These are phyloP conservation scores for Helotiales sp. DNA, from an alignment of 2,329 filamentous ascomycete genomes.

Conservation along the genomic window DNA sequence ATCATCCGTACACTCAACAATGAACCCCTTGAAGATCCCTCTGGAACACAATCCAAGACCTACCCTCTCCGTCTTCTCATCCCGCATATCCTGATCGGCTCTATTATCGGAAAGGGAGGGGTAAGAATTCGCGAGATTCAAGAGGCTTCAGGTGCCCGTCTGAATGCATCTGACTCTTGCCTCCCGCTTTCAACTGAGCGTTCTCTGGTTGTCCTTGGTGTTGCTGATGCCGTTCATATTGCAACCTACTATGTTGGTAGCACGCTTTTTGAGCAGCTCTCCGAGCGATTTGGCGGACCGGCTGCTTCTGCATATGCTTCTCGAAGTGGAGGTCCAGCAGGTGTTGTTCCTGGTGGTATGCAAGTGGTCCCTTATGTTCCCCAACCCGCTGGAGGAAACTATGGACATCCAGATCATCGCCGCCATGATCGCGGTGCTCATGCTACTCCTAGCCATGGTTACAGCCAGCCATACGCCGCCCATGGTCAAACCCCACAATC, in stretches of 20 bases:
- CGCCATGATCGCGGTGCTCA: slow-evolving; percentile 78
- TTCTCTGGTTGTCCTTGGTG: slow-evolving; percentile 96
- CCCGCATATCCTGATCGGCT: slow-evolving; percentile 95
- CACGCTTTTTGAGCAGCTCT: slow-evolving; percentile 96
- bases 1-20: slow-evolving; percentile 99
- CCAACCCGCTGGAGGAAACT: slow-evolving; percentile 90
- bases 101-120: slow-evolving; percentile 97
- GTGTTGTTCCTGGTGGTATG: slow-evolving; percentile 95
- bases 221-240: slow-evolving; percentile 97
- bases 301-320: slow-evolving; percentile 98
- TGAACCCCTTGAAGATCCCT: slow-evolving; percentile 85
- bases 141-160: slow-evolving; percentile 91
- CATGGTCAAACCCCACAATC: slow-evolving; percentile 58
- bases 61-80: slow-evolving; percentile 95
- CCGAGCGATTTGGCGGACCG: slow-evolving; percentile 93
- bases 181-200: slow-evolving; percentile 94
- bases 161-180: slow-evolving; percentile 95
- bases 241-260: slow-evolving; percentile 98
- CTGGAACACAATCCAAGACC: slow-evolving; percentile 92
- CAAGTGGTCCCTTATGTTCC: slow-evolving; percentile 98
- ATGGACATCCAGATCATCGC: slow-evolving; percentile 86
- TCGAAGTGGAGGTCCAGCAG: slow-evolving; percentile 88
- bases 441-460: slow-evolving; percentile 75
- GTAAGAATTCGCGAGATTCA: slow-evolving; percentile 98
- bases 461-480: slow-evolving; percentile 63